Conservation (phyloP, 495 filamentous ascomycete genomes). For the Geopyxis carbonaria region DNA sequence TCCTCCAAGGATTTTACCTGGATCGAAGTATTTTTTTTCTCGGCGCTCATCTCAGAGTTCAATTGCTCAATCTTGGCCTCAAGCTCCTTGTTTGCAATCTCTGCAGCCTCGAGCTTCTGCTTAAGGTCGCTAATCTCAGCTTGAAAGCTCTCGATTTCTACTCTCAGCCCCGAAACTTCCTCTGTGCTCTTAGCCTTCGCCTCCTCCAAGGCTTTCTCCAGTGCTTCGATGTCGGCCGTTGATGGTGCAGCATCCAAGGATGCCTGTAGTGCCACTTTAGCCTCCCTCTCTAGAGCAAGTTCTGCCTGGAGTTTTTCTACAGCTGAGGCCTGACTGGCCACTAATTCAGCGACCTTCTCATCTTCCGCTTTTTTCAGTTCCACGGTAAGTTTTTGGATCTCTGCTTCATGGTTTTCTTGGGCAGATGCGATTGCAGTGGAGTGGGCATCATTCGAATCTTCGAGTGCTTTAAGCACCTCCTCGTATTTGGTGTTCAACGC, state of each 20-base stretch:
- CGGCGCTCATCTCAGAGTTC: conserved; percentile 6
- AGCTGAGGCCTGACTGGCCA: conserved; percentile 9
- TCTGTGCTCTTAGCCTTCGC: neutral
- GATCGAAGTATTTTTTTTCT: conserved; percentile 3
- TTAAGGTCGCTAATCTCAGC: neutral
- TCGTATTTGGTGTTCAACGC: conserved; percentile 16
- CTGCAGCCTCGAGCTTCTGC: neutral
- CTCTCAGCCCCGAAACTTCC: conserved; percentile 1
- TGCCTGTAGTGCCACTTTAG: conserved; percentile 13
- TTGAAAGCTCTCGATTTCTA: conserved; percentile 1
- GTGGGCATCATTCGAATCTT: conserved; percentile 9
- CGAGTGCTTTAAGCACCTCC: conserved; percentile 11
- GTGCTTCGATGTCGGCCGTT: conserved; percentile 4
- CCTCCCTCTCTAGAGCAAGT: conserved; percentile 10
- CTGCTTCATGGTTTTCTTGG: conserved; percentile 10
- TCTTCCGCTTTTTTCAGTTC: conserved; percentile 8
- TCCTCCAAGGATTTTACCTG: conserved; percentile 13
- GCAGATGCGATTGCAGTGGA: conserved; percentile 11
- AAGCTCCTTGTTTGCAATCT: neutral
- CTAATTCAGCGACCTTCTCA: conserved; percentile 10
- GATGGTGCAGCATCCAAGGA: conserved; percentile 12
- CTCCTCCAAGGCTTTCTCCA: conserved; percentile 1
- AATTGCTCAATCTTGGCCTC: conserved; percentile 11
- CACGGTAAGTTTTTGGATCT: conserved; percentile 12
- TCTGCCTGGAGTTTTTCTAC: conserved; percentile 12